Evolutionary conservation across 805 yeast species (phyloP).

Genomic region (Priceomyces medius): DNA sequence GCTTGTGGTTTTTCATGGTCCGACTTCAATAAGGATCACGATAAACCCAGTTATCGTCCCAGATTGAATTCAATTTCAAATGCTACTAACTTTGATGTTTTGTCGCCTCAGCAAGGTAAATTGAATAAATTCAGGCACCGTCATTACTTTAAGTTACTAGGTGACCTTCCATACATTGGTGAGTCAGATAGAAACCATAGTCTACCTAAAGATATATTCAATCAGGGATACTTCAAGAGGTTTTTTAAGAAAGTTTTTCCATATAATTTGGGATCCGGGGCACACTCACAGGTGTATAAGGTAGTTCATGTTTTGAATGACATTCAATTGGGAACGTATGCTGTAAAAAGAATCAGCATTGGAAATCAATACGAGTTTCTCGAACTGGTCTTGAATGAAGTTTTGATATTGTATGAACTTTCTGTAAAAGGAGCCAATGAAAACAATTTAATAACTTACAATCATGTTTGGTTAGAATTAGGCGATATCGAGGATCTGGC

Average conservation of each 20-base stretch:
- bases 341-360: conserved; percentile 79
- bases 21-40: conserved; percentile 7
- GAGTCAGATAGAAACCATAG: conserved; percentile 8
- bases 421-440: conserved; percentile 44
- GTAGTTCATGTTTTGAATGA: conserved; percentile 80
- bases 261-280: conserved; percentile 69
- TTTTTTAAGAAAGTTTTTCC: conserved; percentile 63
- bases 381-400: conserved; percentile 72
- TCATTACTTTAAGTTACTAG: conserved; percentile 37
- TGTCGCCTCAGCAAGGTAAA: not conserved
- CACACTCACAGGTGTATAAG: conserved; percentile 79
- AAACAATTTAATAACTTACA: conserved; percentile 71
- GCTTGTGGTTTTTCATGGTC: conserved; percentile 32
- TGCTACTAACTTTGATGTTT: not conserved
- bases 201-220: conserved; percentile 60
- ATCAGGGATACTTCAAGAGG: conserved; percentile 76
- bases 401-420: conserved; percentile 60
- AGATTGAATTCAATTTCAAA: conserved; percentile 1
- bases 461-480: conserved; percentile 89
- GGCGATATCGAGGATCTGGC: conserved; percentile 51
- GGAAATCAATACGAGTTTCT: conserved; percentile 75
- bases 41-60: conserved; percentile 2
- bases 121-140: conserved; percentile 28
- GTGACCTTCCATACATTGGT: conserved; percentile 21
- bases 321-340: conserved; percentile 72